Evolutionary conservation across 371 early-diverging fungal species (phyloP), one percentile per base, ranked within the genome.

Genomic region (Syncephalastrum contaminatum): DNA sequence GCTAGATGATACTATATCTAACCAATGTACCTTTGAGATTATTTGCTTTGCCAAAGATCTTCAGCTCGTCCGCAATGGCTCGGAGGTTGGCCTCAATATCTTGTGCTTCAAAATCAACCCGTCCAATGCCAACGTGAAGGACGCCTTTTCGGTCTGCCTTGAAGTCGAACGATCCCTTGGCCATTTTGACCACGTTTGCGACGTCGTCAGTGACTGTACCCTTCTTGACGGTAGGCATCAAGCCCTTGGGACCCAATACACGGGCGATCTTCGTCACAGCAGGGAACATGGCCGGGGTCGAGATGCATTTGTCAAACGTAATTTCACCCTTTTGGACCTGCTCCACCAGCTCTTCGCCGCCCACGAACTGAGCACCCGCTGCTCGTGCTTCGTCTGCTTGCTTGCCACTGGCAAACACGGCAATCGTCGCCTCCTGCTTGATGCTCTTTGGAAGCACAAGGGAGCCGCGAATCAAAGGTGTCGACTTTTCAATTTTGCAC

Each of bases 201-300:
- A 93, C 72, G 61, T 90, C 91, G 50, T 83, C 82, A 2, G 90
- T 88, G 2, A 91, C 93, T 19, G 90, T 93, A 16, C 90, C 95
- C 70, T 92, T 92, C 56, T 94, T 92, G 15, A 90, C 87, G 25
- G 92, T 94, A 13, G 97, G 97, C 97, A 97, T 96, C 55, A 97
- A 77, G 18, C 94, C 94, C 70, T 91, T 93, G 22, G 97, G 96
- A 60, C 97, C 97, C 62, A 97, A 71, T 21, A 92, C 69, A 54
- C 90, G 84, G n/a, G 96, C 97, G 64, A 97, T 89, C 66, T 89
- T 90, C 25, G 93, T 83, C 22, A 96, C 94, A 42, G 81, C 69
- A 22, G 94, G 92, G 66, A 92, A 86, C 91, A 95, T 90, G 45
- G 81, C 92, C 42, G 92, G 91, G 18, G 95, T 96, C 8, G 92